Evolutionary conservation across 1,139 yeast genomes (phyloP), one percentile per base, ranked within the genome.

Genomic region (Taphrina pruni): DNA sequence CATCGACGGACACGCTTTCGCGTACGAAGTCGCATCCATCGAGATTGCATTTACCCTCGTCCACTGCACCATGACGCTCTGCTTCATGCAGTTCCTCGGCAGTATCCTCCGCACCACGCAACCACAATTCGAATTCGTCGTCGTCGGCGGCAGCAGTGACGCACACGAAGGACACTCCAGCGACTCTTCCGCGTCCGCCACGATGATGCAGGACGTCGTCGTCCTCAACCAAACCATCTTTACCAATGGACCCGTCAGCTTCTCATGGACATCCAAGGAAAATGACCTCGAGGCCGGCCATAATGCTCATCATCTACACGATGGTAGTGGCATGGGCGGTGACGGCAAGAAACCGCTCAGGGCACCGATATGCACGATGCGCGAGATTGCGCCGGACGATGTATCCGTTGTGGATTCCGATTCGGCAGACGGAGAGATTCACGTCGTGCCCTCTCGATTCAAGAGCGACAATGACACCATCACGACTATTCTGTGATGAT

Each of bases 121-220:
- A 54, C 66, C 66, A 9, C 66, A 54, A 32, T 62, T 62, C 52
- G 66, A 62, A 41, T 62, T 62, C 43, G 60, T 62, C 51, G 36
- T 62, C 60, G 54, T 32, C 32, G 11, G n/a, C 1, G 36, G n/a
- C 20, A 36, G 54, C 32, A 21, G n/a, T 6, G 36, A 4, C 20
- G 32, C 32, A 26, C 32, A 26, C 32, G 32, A 4, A 26, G 32
- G 32, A 26, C 32, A 26, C 32, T 26, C 32, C 4, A 2, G 32
- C 32, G 54, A 50, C 3, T 50, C 54, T 11, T 21, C 54, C 36
- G 21, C n/a, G 5, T 26, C 32, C 32, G 32, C 32, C 32, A 26
- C 32, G 32, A 26, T 26, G 32, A 26, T 26, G 32, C 32, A 26
- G 32, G 32, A 26, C 32, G 32, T 26, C 32, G 36, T 17, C 9